phyloP scores from a whole-genome alignment of 352 stramenopile species.

The Globisporangium iwayamae region DNA sequence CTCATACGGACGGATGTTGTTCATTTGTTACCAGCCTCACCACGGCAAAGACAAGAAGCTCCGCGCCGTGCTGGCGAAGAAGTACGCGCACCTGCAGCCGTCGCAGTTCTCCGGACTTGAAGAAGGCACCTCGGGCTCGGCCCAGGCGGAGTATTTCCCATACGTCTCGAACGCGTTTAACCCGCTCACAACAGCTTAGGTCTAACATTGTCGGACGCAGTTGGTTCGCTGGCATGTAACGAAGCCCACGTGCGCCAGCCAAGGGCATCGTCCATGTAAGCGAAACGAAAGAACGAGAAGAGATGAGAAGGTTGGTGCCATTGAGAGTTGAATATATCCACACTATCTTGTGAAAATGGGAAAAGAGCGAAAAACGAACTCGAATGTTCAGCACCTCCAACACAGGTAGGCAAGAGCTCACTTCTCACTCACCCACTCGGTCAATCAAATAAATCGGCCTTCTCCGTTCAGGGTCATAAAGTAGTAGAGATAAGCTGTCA shows the following conservation, averaged over 20 bases:
- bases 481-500: background rate
- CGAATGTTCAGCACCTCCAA: background rate
- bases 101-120: constrained; percentile 79
- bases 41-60: constrained; percentile 82
- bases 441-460: background rate
- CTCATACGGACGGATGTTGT: constrained; percentile 3
- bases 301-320: background rate
- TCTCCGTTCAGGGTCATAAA: background rate
- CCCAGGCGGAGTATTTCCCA: constrained; percentile 74
- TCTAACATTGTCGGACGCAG: background rate
- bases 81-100: constrained; percentile 83
- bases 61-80: constrained; percentile 71
- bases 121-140: constrained; percentile 48
- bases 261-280: background rate
- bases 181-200: constrained; percentile 33
- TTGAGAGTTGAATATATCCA: constrained; percentile 7
- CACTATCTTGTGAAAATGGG: background rate
- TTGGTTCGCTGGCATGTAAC: background rate
- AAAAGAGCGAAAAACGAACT: too few relatives aligned
- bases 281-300: background rate
- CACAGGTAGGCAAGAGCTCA: background rate
- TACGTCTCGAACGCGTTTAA: constrained; percentile 84
- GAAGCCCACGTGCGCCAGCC: background rate
- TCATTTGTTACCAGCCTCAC: constrained; percentile 40
- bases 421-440: background rate